Evolutionary conservation across 179 eudicot genomes (phyloP).

Genomic region (Spinacia oleracea): DNA sequence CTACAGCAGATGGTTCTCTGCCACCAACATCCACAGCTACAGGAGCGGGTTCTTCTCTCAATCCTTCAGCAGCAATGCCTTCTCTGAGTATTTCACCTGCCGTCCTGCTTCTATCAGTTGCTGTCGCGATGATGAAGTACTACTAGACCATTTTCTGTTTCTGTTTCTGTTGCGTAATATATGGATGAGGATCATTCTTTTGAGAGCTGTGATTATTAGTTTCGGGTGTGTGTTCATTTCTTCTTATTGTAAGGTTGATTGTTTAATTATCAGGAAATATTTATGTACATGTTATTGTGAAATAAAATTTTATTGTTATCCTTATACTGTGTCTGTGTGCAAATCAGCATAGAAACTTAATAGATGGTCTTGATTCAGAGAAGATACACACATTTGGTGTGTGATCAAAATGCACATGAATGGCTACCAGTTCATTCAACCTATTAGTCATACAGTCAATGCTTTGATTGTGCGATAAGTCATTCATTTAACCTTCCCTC

Average conservation of each 20-base stretch:
- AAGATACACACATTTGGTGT: not conserved
- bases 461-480: slow-evolving; percentile 31
- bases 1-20: slow-evolving; percentile 26
- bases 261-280: slow-evolving; percentile 9
- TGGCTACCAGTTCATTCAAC: not conserved
- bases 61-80: slow-evolving; percentile 31
- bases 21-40: slow-evolving; percentile 31
- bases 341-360: not conserved
- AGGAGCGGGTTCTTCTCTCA: slow-evolving; percentile 20
- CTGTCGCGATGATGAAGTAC: slow-evolving; percentile 26
- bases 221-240: slow-evolving; percentile 4
- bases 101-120: slow-evolving; percentile 23
- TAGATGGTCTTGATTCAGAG: not conserved
- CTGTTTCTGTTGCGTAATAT: slow-evolving; percentile 8
- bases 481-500: slow-evolving; percentile 31
- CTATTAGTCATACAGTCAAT: slow-evolving; percentile 17
- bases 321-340: not conserved
- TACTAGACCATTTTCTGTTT: slow-evolving; percentile 16
- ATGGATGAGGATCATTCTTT: slow-evolving; percentile 33
- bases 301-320: not conserved
- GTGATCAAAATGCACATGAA: slow-evolving; percentile 15
- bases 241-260: slow-evolving; percentile 14
- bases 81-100: slow-evolving; percentile 29
- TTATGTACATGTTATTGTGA: slow-evolving; percentile 22
- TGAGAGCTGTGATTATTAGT: slow-evolving; percentile 8